phyloP scores from a whole-genome alignment of 352 stramenopile species.

The Globisporangium carolinianum region DNA sequence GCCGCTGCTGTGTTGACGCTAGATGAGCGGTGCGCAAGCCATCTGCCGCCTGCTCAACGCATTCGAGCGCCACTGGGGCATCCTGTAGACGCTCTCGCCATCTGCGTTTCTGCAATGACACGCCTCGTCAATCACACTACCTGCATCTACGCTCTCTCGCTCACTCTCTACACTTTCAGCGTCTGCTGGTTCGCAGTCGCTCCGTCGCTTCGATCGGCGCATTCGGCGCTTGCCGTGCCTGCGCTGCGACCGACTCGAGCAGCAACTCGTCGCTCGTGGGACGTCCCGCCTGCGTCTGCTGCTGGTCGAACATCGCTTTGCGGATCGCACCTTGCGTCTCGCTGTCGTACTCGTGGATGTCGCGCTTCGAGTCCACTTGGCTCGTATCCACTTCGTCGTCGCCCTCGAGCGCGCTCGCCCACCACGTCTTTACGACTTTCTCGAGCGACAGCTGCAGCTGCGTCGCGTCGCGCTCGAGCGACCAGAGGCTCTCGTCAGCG shows the following conservation, averaged over 20 bases:
- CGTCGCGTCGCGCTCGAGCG: slow-evolving; percentile 62
- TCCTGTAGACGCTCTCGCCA: slow-evolving; percentile 83
- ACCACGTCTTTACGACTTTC: slow-evolving; percentile 98
- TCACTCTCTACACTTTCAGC: neutral
- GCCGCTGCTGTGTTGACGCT: neutral
- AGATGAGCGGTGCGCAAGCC: slow-evolving; percentile 94
- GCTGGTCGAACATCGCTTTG: slow-evolving; percentile 97
- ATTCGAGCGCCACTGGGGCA: slow-evolving; percentile 98
- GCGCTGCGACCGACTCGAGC: slow-evolving; percentile 91
- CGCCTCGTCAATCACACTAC: neutral
- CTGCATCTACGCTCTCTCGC: neutral
- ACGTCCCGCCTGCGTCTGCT: slow-evolving; percentile 89
- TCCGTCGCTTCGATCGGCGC: slow-evolving; percentile 17
- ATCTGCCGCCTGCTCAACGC: slow-evolving; percentile 95
- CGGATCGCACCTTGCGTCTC: slow-evolving; percentile 97
- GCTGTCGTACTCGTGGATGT: slow-evolving; percentile 95
- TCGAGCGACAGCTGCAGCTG: slow-evolving; percentile 88
- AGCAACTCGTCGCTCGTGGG: slow-evolving; percentile 90
- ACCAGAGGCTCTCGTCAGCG: slow-evolving; percentile 97
- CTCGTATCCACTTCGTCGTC: slow-evolving; percentile 96
- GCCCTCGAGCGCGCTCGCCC: slow-evolving; percentile 88
- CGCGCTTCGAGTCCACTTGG: slow-evolving; percentile 95
- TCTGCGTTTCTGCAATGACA: slow-evolving; percentile 8
- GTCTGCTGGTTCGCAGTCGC: too few relatives aligned
- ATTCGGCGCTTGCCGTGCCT: slow-evolving; percentile 78